A percentile compares a stretch with the other conserved stretches of the same genome.
phyloP scores from a whole-genome alignment of 371 early-diverging fungal species.

The Vavraia culicis region DNA sequence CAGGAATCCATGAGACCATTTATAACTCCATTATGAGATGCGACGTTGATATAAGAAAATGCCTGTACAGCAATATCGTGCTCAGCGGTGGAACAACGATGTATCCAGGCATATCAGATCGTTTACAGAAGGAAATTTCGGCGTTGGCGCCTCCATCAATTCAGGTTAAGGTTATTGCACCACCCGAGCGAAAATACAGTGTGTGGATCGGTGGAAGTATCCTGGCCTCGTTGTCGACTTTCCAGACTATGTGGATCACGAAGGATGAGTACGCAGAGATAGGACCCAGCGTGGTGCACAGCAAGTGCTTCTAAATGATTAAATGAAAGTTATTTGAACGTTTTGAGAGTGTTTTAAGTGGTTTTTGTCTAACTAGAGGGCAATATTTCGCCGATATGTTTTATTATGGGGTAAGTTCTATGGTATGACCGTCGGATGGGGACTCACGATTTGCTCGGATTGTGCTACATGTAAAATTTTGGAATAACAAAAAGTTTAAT shows the following conservation, averaged over 20 bases:
- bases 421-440: too few relatives aligned
- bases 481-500: too few relatives aligned
- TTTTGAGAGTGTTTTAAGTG: neutral
- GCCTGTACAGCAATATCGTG: conserved; percentile 78
- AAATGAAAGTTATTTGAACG: neutral
- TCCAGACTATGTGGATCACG: conserved; percentile 90
- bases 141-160: conserved; percentile 83
- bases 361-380: too few relatives aligned
- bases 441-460: too few relatives aligned
- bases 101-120: conserved; percentile 50
- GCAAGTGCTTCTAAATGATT: conserved; percentile 44
- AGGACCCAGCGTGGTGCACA: conserved; percentile 43
- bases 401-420: too few relatives aligned
- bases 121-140: conserved; percentile 90
- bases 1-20: conserved; percentile 74
- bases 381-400: too few relatives aligned
- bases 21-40: conserved; percentile 86
- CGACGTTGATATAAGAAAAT: conserved; percentile 86
- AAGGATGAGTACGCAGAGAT: conserved; percentile 76
- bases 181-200: conserved; percentile 98
- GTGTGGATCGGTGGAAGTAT: conserved; percentile 99
- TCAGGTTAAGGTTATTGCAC: conserved; percentile 97
- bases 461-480: too few relatives aligned
- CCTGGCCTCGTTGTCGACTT: conserved; percentile 86
- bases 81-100: conserved; percentile 60